Conservation (phyloP, 108 stramenopile genomes). For the Schizochytrium sp. region DNA sequence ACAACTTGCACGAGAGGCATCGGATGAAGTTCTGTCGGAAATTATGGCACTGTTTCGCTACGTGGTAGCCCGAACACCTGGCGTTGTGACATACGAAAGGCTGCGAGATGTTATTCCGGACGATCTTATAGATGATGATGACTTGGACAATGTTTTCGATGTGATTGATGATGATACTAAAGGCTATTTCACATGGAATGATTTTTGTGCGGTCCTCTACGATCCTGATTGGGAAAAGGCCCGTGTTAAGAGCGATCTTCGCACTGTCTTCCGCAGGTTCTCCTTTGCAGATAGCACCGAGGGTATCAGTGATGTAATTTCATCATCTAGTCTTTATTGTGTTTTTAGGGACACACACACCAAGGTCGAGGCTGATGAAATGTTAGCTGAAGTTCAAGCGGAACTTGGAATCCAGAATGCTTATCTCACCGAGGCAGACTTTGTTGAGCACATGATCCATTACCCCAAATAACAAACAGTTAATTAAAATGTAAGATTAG, state of each 20-base stretch:
- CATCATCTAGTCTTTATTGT: not conserved
- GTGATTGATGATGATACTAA: slow-evolving; percentile 47
- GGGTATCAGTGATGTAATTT: not conserved
- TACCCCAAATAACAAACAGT: too few relatives aligned
- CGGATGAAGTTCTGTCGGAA: not conserved
- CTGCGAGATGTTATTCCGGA: slow-evolving; percentile 6
- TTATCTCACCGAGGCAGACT: too few relatives aligned
- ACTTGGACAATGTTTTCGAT: not conserved
- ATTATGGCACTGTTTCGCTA: not conserved
- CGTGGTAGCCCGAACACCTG: not conserved
- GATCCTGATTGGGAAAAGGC: not conserved
- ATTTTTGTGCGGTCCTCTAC: slow-evolving; percentile 10
- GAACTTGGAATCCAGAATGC: too few relatives aligned
- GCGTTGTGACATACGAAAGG: slow-evolving; percentile 32
- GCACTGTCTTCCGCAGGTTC: not conserved
- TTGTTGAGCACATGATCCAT: too few relatives aligned
- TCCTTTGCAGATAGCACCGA: not conserved
- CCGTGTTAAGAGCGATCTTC: not conserved
- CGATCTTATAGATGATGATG: not conserved
- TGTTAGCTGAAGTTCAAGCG: not conserved
- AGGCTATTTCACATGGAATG: slow-evolving; percentile 23
- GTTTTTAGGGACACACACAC: slow-evolving; percentile 32
- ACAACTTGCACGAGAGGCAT: not conserved
- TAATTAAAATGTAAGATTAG: too few relatives aligned
- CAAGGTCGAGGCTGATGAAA: not conserved